Conservation (phyloP, 192 early-diverging fungal species). For the Podochytrium sp. region DNA sequence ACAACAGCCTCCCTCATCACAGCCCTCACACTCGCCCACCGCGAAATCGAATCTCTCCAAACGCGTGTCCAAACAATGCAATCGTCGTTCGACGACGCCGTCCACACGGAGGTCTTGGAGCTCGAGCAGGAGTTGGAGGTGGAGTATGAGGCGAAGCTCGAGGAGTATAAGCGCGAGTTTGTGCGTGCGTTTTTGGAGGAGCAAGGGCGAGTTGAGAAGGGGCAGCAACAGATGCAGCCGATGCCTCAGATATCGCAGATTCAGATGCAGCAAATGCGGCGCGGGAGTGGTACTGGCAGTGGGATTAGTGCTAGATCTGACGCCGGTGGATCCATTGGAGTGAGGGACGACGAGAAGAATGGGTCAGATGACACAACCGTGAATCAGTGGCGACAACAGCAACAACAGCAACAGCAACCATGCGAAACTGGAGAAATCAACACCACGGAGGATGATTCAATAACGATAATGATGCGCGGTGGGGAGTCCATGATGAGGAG, state of each 20-base stretch:
- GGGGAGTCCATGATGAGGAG: no score
- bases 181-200: not conserved
- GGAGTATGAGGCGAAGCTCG: not conserved
- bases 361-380: no score
- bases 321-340: no score
- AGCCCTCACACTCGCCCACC: no score
- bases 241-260: not conserved
- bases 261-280: not conserved
- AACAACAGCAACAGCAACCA: no score
- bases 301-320: not conserved
- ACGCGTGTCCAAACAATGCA: conserved; percentile 1
- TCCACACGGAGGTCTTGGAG: not conserved
- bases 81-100: not conserved
- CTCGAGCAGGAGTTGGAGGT: not conserved
- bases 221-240: not conserved
- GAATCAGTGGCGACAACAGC: no score
- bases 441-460: no score
- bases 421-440: no score
- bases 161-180: not conserved
- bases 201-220: not conserved
- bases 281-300: not conserved
- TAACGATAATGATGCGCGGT: no score
- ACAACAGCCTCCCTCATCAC: no score
- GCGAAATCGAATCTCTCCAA: not conserved
- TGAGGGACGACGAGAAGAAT: no score